Base-by-base conservation (phyloP, 2,329 filamentous ascomycete species). In the Phialocephala subalpina region DNA sequence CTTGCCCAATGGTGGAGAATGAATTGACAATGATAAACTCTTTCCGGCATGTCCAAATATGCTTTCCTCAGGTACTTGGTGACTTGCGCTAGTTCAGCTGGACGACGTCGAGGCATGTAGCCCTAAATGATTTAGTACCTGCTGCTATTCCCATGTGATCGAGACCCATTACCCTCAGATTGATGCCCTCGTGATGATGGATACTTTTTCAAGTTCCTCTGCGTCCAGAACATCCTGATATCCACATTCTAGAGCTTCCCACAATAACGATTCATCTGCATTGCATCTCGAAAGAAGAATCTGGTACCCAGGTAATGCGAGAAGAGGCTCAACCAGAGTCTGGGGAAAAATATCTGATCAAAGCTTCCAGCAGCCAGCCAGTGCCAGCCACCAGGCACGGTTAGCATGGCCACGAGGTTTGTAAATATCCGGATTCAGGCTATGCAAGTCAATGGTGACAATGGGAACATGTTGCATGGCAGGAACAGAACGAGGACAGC, bases 371-470 rank as follows among this genome's bases (percentile, higher is more conserved):
- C n/a, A 29, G 49, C 27, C 18, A 20, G 53, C 49, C 45, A 66
- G 40, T 18, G n/a, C n/a, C 20, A 60, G 53, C 49, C 45, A 66
- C 52, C 22, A 53, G 49, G 63, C 69, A 65, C 67, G 58, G 63
- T 67, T 63, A 58, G 40, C 59, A 65, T 62, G 62, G 61, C 65
- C 62, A 67, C 42, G 55, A 58, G 62, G 58, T 38, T 56, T 45
- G 33, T n/a, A 53, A 42, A 42, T 22, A 55, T 53, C 61, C 42
- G 22, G 38, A 66, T 69, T 70, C 47, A 71, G 66, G 60, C 68
- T 71, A 66, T 64, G 61, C 58, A 64, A 35, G 49, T 62, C 49
- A 35, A 62, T 52, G 58, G 58, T 60, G 64, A 66, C 47, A 2
- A 33, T 49, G 55, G 49, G 38, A 60, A 60, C 53, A 42, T 62